Base-by-base conservation (phyloP, 108 stramenopile species). In the Pelagomonas calceolata region DNA sequence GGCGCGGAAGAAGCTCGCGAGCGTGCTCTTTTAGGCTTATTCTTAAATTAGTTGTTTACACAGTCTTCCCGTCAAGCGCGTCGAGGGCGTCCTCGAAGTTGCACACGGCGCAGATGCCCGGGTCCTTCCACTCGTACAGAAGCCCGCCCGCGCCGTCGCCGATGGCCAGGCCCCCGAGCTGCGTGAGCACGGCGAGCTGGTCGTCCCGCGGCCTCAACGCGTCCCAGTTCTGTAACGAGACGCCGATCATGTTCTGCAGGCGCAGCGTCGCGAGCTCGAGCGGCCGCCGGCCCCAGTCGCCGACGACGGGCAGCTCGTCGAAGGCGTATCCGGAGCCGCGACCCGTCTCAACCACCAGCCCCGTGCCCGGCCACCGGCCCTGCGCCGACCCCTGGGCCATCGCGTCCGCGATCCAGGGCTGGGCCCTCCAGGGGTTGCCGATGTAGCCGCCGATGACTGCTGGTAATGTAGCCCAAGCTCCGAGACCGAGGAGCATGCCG, bases 401-500 rank as follows among this genome's bases (percentile, higher is more conserved):
- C 15, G 92, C 90, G 80, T 88, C 88, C 77, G 89, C 86, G 63
- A 93, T 91, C 92, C 92, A 93, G 30, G 83, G 85, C 70, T 88
- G 87, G 32, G 82, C 71, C 26, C 66, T 78, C 51, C 88, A 90
- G n/a, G 92, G 92, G 79, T 91, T 93, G 30, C 92, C 92, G 69
- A 93, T 82, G 81, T 93, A 93, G 30, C 92, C 92, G 18, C 88
- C 89, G 69, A 93, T 90, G 14, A 93, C 92, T 32, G 89, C 85
- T 36, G 92, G 92, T n/a, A 93, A 73, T 30, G 92, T 93, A 14
- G 89, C 90, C 89, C 90, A 90, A 0, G 89, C 90, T 37, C 92
- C 92, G 34, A 93, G 82, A 29, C 92, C 92, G 51, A 68, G 89
- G n/a, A 93, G 85, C 92, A 93, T 93, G 34, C 89, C 89, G 78